Conservation (phyloP, 73 alveolate species). For the Breviolum minutum region DNA sequence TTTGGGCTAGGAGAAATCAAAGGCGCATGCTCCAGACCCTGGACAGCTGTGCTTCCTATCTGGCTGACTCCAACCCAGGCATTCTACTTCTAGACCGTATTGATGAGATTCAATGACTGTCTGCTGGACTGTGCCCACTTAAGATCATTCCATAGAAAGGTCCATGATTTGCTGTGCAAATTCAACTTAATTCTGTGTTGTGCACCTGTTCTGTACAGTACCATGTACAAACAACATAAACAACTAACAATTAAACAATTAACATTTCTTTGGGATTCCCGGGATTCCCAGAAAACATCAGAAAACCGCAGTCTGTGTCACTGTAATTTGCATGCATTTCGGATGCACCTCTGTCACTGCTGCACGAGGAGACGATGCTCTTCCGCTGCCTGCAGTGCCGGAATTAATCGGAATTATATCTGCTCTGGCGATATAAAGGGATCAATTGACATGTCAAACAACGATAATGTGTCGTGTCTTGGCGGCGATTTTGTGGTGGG, state of each 20-base stretch:
- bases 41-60: background rate
- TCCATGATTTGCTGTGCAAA: too few relatives aligned
- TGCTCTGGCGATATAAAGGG: background rate
- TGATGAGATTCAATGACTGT: too few relatives aligned
- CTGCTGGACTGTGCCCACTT: too few relatives aligned
- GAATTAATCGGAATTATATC: background rate
- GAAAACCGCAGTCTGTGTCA: background rate
- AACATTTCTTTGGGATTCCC: background rate
- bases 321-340: background rate
- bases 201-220: too few relatives aligned
- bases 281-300: background rate
- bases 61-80: background rate
- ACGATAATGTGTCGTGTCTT: too few relatives aligned
- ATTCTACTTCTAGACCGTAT: too few relatives aligned
- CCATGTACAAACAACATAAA: too few relatives aligned
- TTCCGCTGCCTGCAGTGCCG: background rate
- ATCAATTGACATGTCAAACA: background rate
- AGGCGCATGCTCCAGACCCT: slow-evolving; percentile 2
- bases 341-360: background rate
- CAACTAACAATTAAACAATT: background rate
- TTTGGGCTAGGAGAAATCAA: background rate
- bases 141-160: too few relatives aligned
- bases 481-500: too few relatives aligned
- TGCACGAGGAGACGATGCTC: slow-evolving; percentile 15
- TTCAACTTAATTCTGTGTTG: too few relatives aligned